Evolutionary conservation across 2,329 filamentous ascomycete species (phyloP), one percentile per base, ranked within the genome.

Genomic region (Massarina eburnea): DNA sequence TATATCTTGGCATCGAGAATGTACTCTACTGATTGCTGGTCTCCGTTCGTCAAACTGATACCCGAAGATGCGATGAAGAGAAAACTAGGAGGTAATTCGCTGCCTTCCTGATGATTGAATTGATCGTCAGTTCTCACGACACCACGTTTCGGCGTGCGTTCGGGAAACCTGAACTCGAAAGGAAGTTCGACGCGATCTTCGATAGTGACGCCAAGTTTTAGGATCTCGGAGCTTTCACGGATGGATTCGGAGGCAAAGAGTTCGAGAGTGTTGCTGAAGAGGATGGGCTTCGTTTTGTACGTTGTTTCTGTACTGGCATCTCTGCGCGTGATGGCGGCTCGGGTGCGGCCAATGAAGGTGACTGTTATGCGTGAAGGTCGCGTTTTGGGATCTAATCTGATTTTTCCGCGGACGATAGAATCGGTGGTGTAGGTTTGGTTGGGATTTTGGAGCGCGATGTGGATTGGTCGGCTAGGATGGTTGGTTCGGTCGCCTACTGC

Each of bases 121-220:
- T 49, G 57, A 10, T 38, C 22, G 35, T 49, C 42, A 19, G 43
- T 49, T 2, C 20, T 17, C 56, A 55, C 20, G 51, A 57, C 7
- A 43, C 24, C 33, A 52, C 35, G 34, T n/a, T 21, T n/a, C 17
- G 29, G 52, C 6, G 52, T 58, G 12, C 40, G 29, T 5, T 52
- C 52, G 3, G 61, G 58, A 37, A 61, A 63, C n/a, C 30, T 54
- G 36, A 66, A 60, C 32, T 57, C 47, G 29, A 66, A 66, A 12
- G 55, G 54, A 1, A 66, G 39, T 36, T 64, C 61, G 2, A 61
- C 56, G 36, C 53, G 58, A 14, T 53, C 55, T 17, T 57, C 52
- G 4, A 34, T 27, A 8, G 48, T 51, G 27, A 55, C 53, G 32
- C 56, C 61, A 38, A 46, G 49, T 21, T 46, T 46, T 3, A 59